These are phyloP conservation scores for Boletellus deceptivus DNA, from an alignment of 1,284 basidiomycete genomes.

Conservation along the genomic window DNA sequence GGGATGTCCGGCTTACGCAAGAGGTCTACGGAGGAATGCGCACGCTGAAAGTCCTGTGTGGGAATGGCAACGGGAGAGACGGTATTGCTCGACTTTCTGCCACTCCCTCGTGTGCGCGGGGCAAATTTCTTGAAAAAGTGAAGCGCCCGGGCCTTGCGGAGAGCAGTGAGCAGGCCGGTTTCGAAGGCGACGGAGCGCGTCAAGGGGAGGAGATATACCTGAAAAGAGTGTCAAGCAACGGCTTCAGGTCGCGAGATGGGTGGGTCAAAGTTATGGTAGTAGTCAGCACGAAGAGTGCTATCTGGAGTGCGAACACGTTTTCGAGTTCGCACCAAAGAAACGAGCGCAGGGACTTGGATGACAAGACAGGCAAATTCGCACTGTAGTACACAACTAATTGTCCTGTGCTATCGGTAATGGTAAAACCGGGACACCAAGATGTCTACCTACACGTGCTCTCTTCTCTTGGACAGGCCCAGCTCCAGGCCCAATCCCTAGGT, in stretches of 20 bases:
- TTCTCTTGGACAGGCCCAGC: no score
- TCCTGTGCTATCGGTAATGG: no score
- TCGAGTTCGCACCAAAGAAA: no score
- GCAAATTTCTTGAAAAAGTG: constrained; percentile 41
- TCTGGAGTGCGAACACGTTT: constrained; percentile 29
- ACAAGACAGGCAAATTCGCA: no score
- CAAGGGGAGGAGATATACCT: constrained; percentile 26
- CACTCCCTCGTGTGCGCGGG: constrained; percentile 26
- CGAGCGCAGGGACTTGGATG: no score
- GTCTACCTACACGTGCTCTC: no score
- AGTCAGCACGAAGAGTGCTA: constrained; percentile 14
- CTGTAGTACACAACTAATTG: no score
- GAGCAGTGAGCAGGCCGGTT: constrained; percentile 10
- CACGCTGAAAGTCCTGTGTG: constrained; percentile 23
- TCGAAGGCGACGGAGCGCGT: constrained; percentile 9
- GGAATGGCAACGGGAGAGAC: constrained; percentile 17
- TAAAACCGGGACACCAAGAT: no score
- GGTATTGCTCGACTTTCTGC: constrained; percentile 22
- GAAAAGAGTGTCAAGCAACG: constrained; percentile 26
- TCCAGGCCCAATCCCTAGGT: no score
- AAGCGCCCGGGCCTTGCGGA: constrained; percentile 35
- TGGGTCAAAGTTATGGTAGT: constrained; percentile 28
- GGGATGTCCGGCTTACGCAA: constrained; percentile 46
- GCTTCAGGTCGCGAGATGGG: constrained; percentile 24
- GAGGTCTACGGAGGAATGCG: constrained; percentile 34